phyloP scores from a whole-genome alignment of 176 grass and related monocot species.

The Puya raimondii region DNA sequence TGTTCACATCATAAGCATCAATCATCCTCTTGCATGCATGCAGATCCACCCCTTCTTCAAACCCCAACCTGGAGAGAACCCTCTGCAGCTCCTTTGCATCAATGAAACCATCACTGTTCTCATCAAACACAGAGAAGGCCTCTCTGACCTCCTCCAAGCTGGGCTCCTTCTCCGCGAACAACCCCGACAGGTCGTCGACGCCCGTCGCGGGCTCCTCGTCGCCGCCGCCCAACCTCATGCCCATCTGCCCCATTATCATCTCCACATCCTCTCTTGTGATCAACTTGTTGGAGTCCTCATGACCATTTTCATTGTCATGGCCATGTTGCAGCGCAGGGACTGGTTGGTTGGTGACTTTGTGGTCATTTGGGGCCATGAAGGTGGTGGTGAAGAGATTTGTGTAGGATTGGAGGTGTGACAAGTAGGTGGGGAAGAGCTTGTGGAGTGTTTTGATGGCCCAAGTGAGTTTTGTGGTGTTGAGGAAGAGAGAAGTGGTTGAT shows the following conservation, averaged over 20 bases:
- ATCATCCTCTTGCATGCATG: constrained; percentile 62
- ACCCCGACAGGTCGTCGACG: constrained; percentile 9
- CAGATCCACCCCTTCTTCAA: constrained; percentile 34
- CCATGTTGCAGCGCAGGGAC: background rate
- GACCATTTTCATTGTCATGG: background rate
- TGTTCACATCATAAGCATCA: constrained; percentile 42
- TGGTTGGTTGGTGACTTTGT: background rate
- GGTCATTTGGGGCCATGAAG: background rate
- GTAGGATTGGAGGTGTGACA: constrained; percentile 14
- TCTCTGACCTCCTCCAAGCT: constrained; percentile 57
- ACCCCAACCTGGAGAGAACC: constrained; percentile 34
- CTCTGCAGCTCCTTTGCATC: constrained; percentile 44
- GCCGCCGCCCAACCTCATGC: constrained; percentile 4
- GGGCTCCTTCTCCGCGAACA: constrained; percentile 60
- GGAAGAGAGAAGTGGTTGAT: constrained; percentile 19
- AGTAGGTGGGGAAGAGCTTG: constrained; percentile 12
- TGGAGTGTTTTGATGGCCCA: constrained; percentile 26
- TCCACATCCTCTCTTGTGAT: constrained; percentile 30
- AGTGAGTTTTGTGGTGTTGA: constrained; percentile 25
- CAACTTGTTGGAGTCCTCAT: too few relatives aligned
- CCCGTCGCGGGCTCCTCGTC: constrained; percentile 6
- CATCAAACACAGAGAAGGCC: constrained; percentile 70
- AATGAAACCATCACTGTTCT: constrained; percentile 53
- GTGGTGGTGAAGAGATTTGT: background rate
- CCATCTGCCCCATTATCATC: constrained; percentile 29